Conservation (phyloP, 2,329 filamentous ascomycete species). For the Cyclaneusma minus region DNA sequence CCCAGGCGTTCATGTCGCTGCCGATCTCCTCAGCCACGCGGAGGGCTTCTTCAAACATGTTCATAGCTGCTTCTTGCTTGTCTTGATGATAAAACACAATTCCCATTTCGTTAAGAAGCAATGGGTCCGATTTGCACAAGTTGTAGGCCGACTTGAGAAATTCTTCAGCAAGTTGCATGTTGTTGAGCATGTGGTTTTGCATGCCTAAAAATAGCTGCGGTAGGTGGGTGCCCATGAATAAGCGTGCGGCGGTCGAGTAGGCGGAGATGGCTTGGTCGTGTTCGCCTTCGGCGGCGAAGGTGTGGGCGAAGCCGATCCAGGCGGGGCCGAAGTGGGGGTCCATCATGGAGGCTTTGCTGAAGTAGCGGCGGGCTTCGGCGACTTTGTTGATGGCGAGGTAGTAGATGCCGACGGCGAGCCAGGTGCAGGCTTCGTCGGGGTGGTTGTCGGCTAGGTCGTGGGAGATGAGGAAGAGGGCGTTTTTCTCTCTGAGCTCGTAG, state of each 20-base stretch:
- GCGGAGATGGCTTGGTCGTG: constrained; percentile 97
- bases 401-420: constrained; percentile 89
- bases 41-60: constrained; percentile 65
- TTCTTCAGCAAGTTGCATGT: constrained; percentile 84
- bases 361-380: constrained; percentile 85
- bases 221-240: constrained; percentile 94
- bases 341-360: constrained; percentile 95
- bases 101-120: constrained; percentile 90
- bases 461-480: constrained; percentile 77
- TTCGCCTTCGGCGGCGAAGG: constrained; percentile 92
- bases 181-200: constrained; percentile 94
- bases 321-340: constrained; percentile 93
- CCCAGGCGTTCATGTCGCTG: constrained; percentile 67
- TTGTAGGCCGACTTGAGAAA: constrained; percentile 83
- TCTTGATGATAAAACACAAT: constrained; percentile 92
- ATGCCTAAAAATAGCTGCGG: constrained; percentile 94
- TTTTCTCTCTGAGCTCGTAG: constrained; percentile 74
- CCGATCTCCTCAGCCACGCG: constrained; percentile 66
- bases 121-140: constrained; percentile 69
- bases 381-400: constrained; percentile 83
- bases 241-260: constrained; percentile 82
- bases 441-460: constrained; percentile 88
- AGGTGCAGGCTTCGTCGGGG: constrained; percentile 79
- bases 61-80: constrained; percentile 57
- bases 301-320: constrained; percentile 98